Evolutionary conservation across 2,329 filamentous ascomycete species (phyloP).

Genomic region (Fusarium algeriense): DNA sequence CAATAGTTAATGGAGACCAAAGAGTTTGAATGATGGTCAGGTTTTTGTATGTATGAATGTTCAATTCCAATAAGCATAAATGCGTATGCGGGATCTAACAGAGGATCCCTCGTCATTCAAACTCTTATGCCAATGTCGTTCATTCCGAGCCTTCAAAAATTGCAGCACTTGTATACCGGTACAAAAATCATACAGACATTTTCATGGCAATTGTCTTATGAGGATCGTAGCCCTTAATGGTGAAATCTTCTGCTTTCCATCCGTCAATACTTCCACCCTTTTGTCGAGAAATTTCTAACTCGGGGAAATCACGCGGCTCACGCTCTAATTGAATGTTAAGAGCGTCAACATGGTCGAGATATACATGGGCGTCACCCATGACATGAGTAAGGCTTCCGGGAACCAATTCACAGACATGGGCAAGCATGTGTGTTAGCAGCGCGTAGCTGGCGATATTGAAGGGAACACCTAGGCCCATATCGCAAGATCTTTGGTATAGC

Average conservation of each 20-base stretch:
- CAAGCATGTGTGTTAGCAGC: slow-evolving; percentile 93
- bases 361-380: slow-evolving; percentile 99
- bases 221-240: slow-evolving; percentile 87
- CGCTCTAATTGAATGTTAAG: slow-evolving; percentile 83
- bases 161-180: background rate
- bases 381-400: slow-evolving; percentile 92
- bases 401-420: slow-evolving; percentile 84
- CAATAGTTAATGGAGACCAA: background rate
- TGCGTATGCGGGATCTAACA: background rate
- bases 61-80: background rate
- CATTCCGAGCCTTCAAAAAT: slow-evolving; percentile 17
- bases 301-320: slow-evolving; percentile 85
- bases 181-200: slow-evolving; percentile 79
- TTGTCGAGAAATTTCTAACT: slow-evolving; percentile 77
- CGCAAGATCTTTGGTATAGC: slow-evolving; percentile 92
- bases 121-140: slow-evolving; percentile 33
- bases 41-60: background rate
- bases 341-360: slow-evolving; percentile 91
- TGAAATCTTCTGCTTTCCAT: slow-evolving; percentile 90
- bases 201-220: slow-evolving; percentile 97
- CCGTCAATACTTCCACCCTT: slow-evolving; percentile 84
- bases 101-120: background rate
- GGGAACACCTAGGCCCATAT: slow-evolving; percentile 96
- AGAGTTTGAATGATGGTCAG: background rate
- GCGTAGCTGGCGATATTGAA: slow-evolving; percentile 99